Evolutionary conservation across 1,139 yeast species (phyloP), one percentile per base, ranked within the genome.

Genomic region (Taphrina pruni): DNA sequence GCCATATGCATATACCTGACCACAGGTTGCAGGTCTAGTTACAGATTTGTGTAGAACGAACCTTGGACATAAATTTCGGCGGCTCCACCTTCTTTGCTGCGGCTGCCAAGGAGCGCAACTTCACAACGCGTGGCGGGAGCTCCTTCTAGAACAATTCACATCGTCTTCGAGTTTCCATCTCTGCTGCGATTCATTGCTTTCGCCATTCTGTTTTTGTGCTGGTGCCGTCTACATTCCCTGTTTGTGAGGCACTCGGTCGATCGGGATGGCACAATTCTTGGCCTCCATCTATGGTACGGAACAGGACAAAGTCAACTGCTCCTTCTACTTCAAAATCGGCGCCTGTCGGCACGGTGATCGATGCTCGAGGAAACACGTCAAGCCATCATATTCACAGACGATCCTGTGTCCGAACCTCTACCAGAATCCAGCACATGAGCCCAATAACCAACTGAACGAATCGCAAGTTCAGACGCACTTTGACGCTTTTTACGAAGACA

Each of bases 291-390:
- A 79, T 73, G 82, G 82, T n/a, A 79, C 82, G 8, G 82, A 80
- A 72, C 80, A 78, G 69, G 83, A 81, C 71, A 80, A 80, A 70
- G 70, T 69, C 52, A 69, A 75, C 75, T 75, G 85, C 73, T 80
- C 84, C 57, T 93, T 93, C 77, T 93, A 88, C 78, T 83, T 84
- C 72, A 90, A 88, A 77, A 90, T 92, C 54, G 98, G 98, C 1
- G 96, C 97, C 0, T 93, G 98, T 76, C 83, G 97, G 71, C 97
- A 93, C 77, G 97, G 97, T 1, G 94, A 88, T 72, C 88, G 87
- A 75, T 93, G 98, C 76, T 88, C 94, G 12, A 82, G 95, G 74
- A 84, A 83, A 70, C 98, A 93, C 76, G 81, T 85, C 52, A 84
- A 85, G 73, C 97, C 97, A 0, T 78, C 82, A n/a, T 78, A 81